Evolutionary conservation across 1,139 yeast species (phyloP).

Genomic region (Hyphopichia khmerensis): DNA sequence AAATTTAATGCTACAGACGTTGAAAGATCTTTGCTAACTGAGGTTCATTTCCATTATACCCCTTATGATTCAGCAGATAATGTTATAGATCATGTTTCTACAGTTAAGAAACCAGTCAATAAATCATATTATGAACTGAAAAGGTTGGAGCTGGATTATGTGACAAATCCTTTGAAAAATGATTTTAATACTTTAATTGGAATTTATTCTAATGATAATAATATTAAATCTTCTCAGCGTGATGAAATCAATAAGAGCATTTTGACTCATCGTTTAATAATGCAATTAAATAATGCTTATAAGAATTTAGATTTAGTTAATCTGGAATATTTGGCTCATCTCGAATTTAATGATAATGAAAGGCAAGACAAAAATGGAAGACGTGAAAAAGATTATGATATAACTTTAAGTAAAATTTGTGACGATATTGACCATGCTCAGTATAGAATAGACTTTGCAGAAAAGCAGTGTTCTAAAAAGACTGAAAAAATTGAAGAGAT

Average conservation of each 20-base stretch:
- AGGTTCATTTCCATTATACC: constrained; percentile 64
- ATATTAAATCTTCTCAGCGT: constrained; percentile 15
- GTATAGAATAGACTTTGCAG: constrained; percentile 40
- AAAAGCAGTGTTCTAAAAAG: constrained; percentile 36
- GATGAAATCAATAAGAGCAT: constrained; percentile 16
- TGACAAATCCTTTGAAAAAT: constrained; percentile 63
- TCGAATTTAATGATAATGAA: constrained; percentile 21
- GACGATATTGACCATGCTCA: constrained; percentile 40
- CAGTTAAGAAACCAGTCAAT: constrained; percentile 21
- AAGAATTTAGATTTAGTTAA: constrained; percentile 23
- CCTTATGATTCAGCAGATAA: constrained; percentile 49
- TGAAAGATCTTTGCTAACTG: constrained; percentile 74
- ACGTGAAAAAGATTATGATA: constrained; percentile 29
- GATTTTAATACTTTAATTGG: constrained; percentile 60
- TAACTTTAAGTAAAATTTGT: constrained; percentile 24
- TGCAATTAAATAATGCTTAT: constrained; percentile 35
- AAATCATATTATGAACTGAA: constrained; percentile 59
- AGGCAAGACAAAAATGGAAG: constrained; percentile 29
- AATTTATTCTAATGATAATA: constrained; percentile 39
- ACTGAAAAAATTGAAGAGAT: constrained; percentile 30
- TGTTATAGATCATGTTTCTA: constrained; percentile 7
- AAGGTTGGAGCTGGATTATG: constrained; percentile 66
- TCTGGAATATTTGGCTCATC: constrained; percentile 26
- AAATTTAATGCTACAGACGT: constrained; percentile 69
- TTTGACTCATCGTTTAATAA: constrained; percentile 37